Percentiles rank a stretch among this genome's conserved stretches.
These are phyloP conservation scores for Juncus effusus DNA, from an alignment of 176 grass and related monocot species.

Conservation along the genomic window DNA sequence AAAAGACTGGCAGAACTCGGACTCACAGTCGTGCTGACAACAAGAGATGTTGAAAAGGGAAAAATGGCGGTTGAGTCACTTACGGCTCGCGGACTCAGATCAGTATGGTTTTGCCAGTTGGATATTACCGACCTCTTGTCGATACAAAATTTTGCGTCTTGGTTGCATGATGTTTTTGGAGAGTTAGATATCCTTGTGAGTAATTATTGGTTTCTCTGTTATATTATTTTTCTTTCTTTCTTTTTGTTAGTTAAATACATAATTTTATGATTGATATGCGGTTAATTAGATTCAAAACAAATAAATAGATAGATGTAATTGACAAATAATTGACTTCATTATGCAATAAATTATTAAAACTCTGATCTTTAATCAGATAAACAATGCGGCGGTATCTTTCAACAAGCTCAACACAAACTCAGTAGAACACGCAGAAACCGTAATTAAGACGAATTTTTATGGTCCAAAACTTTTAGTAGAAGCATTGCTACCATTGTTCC, in stretches of 20 bases:
- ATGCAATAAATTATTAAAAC: not conserved
- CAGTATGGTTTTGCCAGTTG: constrained; percentile 45
- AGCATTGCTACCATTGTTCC: constrained; percentile 65
- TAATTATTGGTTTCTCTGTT: not conserved
- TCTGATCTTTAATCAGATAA: constrained; percentile 41
- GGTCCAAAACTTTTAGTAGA: constrained; percentile 71
- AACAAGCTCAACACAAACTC: constrained; percentile 81
- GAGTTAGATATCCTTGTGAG: constrained; percentile 82
- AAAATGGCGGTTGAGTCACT: constrained; percentile 63
- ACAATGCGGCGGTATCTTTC: constrained; percentile 90
- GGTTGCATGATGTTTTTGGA: constrained; percentile 48
- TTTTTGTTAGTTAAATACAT: not conserved
- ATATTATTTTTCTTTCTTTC: not conserved
- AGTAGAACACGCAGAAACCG: constrained; percentile 74
- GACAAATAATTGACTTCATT: not conserved
- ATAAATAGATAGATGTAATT: not conserved
- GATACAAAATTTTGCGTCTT: constrained; percentile 52
- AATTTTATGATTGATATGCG: too few relatives aligned
- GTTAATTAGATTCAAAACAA: too few relatives aligned
- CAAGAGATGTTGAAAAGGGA: constrained; percentile 61
- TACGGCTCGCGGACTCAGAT: constrained; percentile 27
- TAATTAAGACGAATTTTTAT: constrained; percentile 72
- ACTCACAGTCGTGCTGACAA: constrained; percentile 85
- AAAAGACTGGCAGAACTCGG: constrained; percentile 66
- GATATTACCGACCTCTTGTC: constrained; percentile 65